These are phyloP conservation scores for Fusarium sp. DNA, from an alignment of 2,329 filamentous ascomycete species.

Conservation along the genomic window DNA sequence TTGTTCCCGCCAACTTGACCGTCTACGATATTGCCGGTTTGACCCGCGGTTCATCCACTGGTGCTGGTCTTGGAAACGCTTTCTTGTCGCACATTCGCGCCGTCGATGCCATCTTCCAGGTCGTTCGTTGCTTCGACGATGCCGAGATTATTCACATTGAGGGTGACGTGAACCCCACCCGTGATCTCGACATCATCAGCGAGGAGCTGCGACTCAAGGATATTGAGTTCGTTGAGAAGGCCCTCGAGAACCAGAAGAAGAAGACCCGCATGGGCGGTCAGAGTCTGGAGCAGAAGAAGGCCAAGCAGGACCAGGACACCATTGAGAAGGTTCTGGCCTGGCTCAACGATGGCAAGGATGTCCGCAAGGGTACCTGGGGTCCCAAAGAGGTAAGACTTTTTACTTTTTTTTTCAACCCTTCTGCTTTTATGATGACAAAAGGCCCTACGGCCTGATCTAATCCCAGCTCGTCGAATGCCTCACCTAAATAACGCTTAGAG, in stretches of 20 bases:
- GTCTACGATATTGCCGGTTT: conserved; percentile 99
- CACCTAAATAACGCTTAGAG: conserved; percentile 77
- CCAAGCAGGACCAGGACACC: conserved; percentile 91
- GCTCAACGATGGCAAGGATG: conserved; percentile 89
- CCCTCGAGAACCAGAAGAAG: conserved; percentile 90
- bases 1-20: conserved; percentile 96
- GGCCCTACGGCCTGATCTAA: conserved; percentile 91
- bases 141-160: conserved; percentile 99
- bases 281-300: conserved; percentile 96
- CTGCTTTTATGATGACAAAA: conserved; percentile 91
- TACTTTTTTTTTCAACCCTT: conserved; percentile 25
- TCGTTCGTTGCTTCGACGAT: conserved; percentile 97
- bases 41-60: conserved; percentile 94
- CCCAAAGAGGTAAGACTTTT: conserved; percentile 87
- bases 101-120: conserved; percentile 97
- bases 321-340: conserved; percentile 89
- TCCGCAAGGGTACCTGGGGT: conserved; percentile 88
- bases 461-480: conserved; percentile 99
- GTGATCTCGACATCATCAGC: conserved; percentile 95
- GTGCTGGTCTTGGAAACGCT: conserved; percentile 95
- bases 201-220: conserved; percentile 98
- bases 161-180: conserved; percentile 94
- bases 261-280: conserved; percentile 95
- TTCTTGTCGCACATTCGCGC: conserved; percentile 99
- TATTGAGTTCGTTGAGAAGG: conserved; percentile 98